A percentile compares a stretch with the other conserved stretches of the same genome.
phyloP scores from a whole-genome alignment of 1,284 basidiomycete species.

The Pseudozyma tsukubaensis region DNA sequence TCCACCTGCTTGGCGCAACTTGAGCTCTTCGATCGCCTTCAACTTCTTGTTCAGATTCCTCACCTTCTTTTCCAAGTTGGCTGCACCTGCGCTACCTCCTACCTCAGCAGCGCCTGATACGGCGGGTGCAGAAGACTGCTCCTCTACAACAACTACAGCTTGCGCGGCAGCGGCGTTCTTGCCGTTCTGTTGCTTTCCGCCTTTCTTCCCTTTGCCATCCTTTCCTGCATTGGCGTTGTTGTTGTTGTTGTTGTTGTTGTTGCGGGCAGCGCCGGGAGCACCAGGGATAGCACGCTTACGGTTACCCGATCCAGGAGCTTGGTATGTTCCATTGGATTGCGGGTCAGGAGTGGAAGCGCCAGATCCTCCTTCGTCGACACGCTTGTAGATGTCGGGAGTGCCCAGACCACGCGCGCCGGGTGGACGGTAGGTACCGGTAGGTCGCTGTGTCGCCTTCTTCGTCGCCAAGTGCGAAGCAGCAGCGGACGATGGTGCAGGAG shows the following conservation, averaged over 20 bases:
- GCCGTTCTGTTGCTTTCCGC: slow-evolving; percentile 38
- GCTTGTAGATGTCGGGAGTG: slow-evolving; percentile 85
- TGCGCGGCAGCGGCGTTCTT: slow-evolving; percentile 39
- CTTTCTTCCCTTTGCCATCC: slow-evolving; percentile 41
- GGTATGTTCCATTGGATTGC: slow-evolving; percentile 47
- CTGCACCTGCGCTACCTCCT: slow-evolving; percentile 46
- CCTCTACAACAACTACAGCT: slow-evolving; percentile 14
- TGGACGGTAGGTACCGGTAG: slow-evolving; percentile 68
- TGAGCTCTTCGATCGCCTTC: slow-evolving; percentile 91
- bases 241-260: slow-evolving; percentile 10
- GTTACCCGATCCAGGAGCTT: slow-evolving; percentile 46
- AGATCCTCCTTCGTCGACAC: slow-evolving; percentile 80
- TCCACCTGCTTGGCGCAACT: slow-evolving; percentile 85
- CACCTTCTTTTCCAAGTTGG: slow-evolving; percentile 69
- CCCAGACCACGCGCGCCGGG: slow-evolving; percentile 82
- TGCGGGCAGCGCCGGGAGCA: slow-evolving; percentile 45
- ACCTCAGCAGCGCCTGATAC: slow-evolving; percentile 53
- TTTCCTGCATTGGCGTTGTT: slow-evolving; percentile 2
- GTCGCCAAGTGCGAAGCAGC: slow-evolving; percentile 71
- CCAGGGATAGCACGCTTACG: slow-evolving; percentile 55
- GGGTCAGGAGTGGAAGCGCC: slow-evolving; percentile 41
- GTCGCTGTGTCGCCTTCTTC: slow-evolving; percentile 61
- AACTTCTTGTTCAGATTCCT: slow-evolving; percentile 95
- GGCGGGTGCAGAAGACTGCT: slow-evolving; percentile 17
- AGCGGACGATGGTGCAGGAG: slow-evolving; percentile 78